A percentile compares a stretch with the other conserved stretches of the same genome.
Conservation (phyloP, 2,329 filamentous ascomycete species). For the Colletotrichum lini region DNA sequence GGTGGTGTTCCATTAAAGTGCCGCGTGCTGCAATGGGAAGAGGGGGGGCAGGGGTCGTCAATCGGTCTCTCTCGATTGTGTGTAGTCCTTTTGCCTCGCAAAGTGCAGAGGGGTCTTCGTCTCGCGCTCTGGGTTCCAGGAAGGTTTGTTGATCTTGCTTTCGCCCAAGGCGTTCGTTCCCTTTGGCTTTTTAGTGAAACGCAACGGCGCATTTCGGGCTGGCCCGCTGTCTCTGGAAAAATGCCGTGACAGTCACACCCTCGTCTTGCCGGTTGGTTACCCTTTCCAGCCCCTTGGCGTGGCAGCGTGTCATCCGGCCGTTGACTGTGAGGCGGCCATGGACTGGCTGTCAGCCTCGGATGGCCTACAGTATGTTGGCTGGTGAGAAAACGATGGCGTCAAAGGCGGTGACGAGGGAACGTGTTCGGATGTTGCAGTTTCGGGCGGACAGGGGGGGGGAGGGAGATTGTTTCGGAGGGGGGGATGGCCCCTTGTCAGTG, state of each 20-base stretch:
- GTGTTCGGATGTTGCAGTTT: conserved; percentile 28
- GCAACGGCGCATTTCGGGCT: conserved; percentile 17
- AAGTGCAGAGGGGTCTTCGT: not conserved
- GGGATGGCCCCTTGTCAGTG: conserved; percentile 9
- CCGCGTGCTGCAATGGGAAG: conserved; percentile 5
- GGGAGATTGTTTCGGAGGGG: conserved; percentile 6
- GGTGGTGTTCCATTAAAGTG: conserved; percentile 3
- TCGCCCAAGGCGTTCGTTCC: conserved; percentile 9
- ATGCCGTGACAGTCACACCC: conserved; percentile 7
- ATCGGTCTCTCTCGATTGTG: not conserved
- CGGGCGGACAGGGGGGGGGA: conserved; percentile 17
- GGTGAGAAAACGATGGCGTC: conserved; percentile 21
- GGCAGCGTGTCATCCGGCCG: not conserved
- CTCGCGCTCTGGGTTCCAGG: not conserved
- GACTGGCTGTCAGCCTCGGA: conserved; percentile 6
- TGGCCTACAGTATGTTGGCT: conserved; percentile 15
- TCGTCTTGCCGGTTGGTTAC: conserved; percentile 11
- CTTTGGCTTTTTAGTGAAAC: not conserved
- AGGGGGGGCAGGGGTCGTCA: not conserved
- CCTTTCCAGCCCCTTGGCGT: not conserved
- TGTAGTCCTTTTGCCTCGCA: not conserved
- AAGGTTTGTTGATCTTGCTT: conserved; percentile 11
- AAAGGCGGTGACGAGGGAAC: conserved; percentile 30
- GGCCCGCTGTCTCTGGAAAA: conserved; percentile 21
- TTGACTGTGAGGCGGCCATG: not conserved